A percentile compares a stretch with the other conserved stretches of the same genome.
These are phyloP conservation scores for Bodo saltans DNA, from an alignment of 78 protist species.

Conservation along the genomic window DNA sequence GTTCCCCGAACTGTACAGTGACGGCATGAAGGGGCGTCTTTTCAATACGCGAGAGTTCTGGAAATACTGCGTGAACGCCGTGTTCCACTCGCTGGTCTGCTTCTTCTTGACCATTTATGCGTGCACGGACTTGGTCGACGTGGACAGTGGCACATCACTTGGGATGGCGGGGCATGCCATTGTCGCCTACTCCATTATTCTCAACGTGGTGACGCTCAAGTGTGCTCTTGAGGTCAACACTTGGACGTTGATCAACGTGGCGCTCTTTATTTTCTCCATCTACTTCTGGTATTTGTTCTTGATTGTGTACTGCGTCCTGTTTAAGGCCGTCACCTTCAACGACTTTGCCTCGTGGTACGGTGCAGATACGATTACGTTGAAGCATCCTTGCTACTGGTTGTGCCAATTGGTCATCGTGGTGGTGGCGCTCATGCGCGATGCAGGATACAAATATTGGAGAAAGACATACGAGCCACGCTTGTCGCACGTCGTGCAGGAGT, in stretches of 20 bases:
- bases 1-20: conserved; percentile 21
- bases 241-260: conserved; percentile 20
- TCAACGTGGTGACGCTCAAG: conserved; percentile 46
- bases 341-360: background rate
- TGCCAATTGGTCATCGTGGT: background rate
- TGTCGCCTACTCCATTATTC: conserved; percentile 4
- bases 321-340: background rate
- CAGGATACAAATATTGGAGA: background rate
- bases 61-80: background rate
- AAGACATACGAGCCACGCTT: background rate
- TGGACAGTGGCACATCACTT: background rate
- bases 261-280: background rate
- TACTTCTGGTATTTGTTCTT: background rate
- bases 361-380: background rate
- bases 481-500: background rate
- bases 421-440: background rate
- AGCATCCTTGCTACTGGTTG: background rate
- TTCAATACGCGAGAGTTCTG: conserved; percentile 26
- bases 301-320: background rate
- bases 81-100: background rate
- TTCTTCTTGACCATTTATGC: conserved; percentile 4
- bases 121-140: background rate
- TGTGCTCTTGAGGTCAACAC: conserved; percentile 19
- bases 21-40: background rate
- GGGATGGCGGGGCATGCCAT: conserved; percentile 1